Evolutionary conservation across 768 basidiomycete species (phyloP).

Genomic region (Daedaleopsis sinensis): DNA sequence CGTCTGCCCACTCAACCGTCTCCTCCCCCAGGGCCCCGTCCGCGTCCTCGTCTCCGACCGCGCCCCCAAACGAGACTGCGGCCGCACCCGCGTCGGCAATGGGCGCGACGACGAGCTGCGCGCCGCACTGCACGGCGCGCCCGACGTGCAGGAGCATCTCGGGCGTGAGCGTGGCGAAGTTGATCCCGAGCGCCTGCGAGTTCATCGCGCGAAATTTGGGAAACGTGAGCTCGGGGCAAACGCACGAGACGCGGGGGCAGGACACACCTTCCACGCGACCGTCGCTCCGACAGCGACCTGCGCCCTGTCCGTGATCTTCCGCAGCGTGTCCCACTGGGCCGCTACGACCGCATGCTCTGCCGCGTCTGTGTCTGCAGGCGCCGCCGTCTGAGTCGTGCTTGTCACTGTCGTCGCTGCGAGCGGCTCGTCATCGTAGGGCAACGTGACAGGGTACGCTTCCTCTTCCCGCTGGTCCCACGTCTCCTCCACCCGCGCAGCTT

Average conservation of each 20-base stretch:
- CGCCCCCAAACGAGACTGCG: constrained; percentile 34
- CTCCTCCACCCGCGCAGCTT: constrained; percentile 20
- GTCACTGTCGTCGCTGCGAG: constrained; percentile 4
- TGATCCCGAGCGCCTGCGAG: constrained; percentile 63
- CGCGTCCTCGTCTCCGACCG: constrained; percentile 21
- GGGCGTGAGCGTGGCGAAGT: constrained; percentile 60
- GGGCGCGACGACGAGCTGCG: constrained; percentile 23
- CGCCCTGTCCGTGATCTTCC: constrained; percentile 19
- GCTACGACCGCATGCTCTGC: constrained; percentile 24
- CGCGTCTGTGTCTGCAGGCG: constrained; percentile 24
- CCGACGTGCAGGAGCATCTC: constrained; percentile 57
- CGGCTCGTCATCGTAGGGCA: constrained; percentile 40
- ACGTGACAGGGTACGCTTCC: constrained; percentile 13
- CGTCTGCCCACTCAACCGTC: constrained; percentile 32
- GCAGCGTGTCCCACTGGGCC: constrained; percentile 28
- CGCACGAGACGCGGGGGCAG: neutral
- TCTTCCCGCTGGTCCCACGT: constrained; percentile 2
- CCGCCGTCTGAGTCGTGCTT: neutral
- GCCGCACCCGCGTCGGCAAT: constrained; percentile 8
- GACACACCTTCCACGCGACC: constrained; percentile 39
- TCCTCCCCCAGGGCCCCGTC: constrained; percentile 28
- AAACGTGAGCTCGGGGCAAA: neutral
- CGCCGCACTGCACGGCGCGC: constrained; percentile 33
- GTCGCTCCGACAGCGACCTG: constrained; percentile 25
- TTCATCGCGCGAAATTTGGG: constrained; percentile 26